Evolutionary conservation across 768 basidiomycete species (phyloP).

Genomic region (Mycena belliarum): DNA sequence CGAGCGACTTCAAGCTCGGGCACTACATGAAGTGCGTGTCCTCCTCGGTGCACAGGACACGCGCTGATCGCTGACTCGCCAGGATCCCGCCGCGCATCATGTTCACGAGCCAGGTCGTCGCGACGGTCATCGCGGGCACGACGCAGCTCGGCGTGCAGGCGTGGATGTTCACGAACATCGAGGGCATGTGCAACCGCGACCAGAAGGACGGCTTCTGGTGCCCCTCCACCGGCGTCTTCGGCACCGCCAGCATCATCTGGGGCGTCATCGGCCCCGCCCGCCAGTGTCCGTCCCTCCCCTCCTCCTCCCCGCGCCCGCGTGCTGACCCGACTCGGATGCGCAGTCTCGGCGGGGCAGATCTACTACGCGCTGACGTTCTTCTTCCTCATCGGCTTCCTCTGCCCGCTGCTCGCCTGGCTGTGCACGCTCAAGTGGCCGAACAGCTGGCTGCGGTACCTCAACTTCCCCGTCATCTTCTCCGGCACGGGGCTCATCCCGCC

Average conservation of each 20-base stretch:
- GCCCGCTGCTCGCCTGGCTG: conserved; percentile 57
- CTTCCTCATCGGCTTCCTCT: conserved; percentile 74
- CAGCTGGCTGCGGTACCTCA: conserved; percentile 60
- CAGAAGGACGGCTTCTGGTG: conserved; percentile 73
- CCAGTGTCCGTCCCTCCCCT: conserved; percentile 44
- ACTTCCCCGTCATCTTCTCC: conserved; percentile 64
- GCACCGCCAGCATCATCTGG: conserved; percentile 80
- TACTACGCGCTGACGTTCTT: conserved; percentile 68
- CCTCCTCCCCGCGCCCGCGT: background rate
- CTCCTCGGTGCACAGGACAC: too few relatives aligned
- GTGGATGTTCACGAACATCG: conserved; percentile 75
- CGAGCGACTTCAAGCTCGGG: conserved; percentile 77
- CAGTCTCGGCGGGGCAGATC: conserved; percentile 56
- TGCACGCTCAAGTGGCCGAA: conserved; percentile 63
- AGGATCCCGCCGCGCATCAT: conserved; percentile 54
- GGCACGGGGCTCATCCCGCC: conserved; percentile 66
- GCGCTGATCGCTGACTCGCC: too few relatives aligned
- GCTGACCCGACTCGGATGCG: background rate
- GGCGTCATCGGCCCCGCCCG: conserved; percentile 78
- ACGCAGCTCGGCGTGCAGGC: conserved; percentile 73
- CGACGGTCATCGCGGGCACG: conserved; percentile 70
- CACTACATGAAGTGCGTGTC: conserved; percentile 61
- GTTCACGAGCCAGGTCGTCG: conserved; percentile 51
- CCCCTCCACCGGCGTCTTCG: conserved; percentile 70
- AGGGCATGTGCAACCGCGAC: conserved; percentile 52